Base-by-base conservation (phyloP, 2,329 filamentous ascomycete genomes). In the Tolypocladium album region DNA sequence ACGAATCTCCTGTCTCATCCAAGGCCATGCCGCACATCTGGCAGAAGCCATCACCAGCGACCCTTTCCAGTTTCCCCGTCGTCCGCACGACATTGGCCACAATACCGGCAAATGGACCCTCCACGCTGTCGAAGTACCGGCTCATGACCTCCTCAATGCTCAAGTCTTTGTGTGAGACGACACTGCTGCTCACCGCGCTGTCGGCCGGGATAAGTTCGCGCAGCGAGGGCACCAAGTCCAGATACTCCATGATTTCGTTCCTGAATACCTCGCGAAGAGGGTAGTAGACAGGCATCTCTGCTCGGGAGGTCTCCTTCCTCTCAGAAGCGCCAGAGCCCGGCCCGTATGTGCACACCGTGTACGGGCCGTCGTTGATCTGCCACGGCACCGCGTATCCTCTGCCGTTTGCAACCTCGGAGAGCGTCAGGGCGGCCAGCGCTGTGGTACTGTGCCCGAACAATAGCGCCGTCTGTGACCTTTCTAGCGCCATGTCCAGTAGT, bases 81-180 rank as follows among this genome's bases (percentile, higher is more conserved):
- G 93, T 99, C 63, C 91, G 85, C 6, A 97, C 93, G 12, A 99
- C 94, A 71, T 99, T 99, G 39, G 92, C 88, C 65, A 99, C 92
- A 60, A 97, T 91, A 59, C 89, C 90, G 3, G 92, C 90, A 69
- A 95, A 97, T 61, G 88, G 88, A 64, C 85, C 84, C 70, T 96
- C 92, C 20, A 96, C 72, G 45, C 90, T 47, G 65, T 85, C 84
- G 68, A 99, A 96, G 72, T 97, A 99, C 60, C 91, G 87, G 61
- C 81, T 77, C 87, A 97, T 92, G 59, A 99, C 82, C 66, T 92
- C 88, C 69, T 97, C 92, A 67, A 99, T 97, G 55, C 91, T 95
- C 55, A 90, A 82, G 64, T 91, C 88, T 69, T 87, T 89, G 65
- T 88, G 86, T 39, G 83, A 88, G 3, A 85, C 74, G 69, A 88